Conservation (phyloP, 495 filamentous ascomycete species). For the Tuber aestivum region DNA sequence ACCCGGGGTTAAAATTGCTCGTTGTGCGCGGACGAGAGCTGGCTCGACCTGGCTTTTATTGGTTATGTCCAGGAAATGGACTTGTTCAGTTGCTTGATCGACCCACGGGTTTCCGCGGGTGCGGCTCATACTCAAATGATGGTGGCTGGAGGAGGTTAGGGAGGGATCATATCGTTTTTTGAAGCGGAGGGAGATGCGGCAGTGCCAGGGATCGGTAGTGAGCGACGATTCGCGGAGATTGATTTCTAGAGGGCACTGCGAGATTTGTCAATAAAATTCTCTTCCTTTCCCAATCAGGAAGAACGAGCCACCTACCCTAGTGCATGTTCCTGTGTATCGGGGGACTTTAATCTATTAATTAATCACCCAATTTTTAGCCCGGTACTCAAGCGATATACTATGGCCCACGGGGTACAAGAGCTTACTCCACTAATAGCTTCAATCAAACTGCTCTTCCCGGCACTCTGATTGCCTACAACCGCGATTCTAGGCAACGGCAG, state of each 20-base stretch:
- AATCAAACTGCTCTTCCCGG: conserved; percentile 43
- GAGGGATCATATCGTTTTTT: conserved; percentile 37
- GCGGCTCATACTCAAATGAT: conserved; percentile 10
- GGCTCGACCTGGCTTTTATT: conserved; percentile 39
- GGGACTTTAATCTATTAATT: conserved; percentile 39
- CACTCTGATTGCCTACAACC: conserved; percentile 43
- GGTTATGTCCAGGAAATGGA: conserved; percentile 31
- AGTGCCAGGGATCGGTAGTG: conserved; percentile 33
- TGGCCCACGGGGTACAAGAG: not conserved
- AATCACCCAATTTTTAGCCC: conserved; percentile 7
- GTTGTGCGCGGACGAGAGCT: conserved; percentile 38
- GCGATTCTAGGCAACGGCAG: conserved; percentile 41
- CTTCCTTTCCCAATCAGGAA: not conserved
- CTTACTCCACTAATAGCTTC: conserved; percentile 43
- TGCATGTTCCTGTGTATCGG: conserved; percentile 40
- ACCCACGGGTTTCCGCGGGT: conserved; percentile 33
- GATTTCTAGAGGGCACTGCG: conserved; percentile 43
- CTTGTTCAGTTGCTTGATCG: conserved; percentile 39
- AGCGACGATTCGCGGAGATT: conserved; percentile 32
- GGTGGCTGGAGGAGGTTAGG: not conserved
- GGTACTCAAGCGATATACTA: conserved; percentile 3
- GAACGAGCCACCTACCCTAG: conserved; percentile 24
- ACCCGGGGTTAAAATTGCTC: conserved; percentile 39
- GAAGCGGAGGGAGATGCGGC: conserved; percentile 40
- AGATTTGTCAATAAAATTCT: conserved; percentile 2